Evolutionary conservation across 1,284 basidiomycete genomes (phyloP), one percentile per base, ranked within the genome.

Genomic region (Ustilago cynodontis): DNA sequence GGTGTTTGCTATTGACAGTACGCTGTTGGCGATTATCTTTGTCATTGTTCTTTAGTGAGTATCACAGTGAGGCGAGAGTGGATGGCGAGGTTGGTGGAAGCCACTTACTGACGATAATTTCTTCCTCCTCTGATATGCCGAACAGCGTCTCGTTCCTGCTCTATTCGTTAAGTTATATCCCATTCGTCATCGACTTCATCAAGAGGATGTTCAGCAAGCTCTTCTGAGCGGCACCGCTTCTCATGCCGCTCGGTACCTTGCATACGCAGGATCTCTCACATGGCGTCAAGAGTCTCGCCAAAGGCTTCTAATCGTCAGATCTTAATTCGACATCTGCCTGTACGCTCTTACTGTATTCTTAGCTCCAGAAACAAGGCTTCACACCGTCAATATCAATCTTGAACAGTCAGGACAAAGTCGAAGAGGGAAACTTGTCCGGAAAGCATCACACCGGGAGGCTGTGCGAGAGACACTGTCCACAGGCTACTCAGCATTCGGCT

Each of bases 11-110:
- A 69, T 83, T 22, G 63, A 47, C 5, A 77, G 65, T 31, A 66
- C 79, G 1, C 47, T 79, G 39, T 59, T 83, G 24, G 76, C 80
- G 10, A 73, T 83, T 54, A 53, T 83, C 63, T 82, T 82, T 61
- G 78, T 80, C 39, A 66, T 83, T 55, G 66, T 82, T 1, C 66
- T 83, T 29, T 83, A 81, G 81, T 82, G 70, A 70, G 74, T 73
- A 45, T 20, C 22, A 29, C 7, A 31, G 13, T 9, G 10, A 8
- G 20, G 31, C 14, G 24, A 41, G 6, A 13, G 6, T 10, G 39
- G n/a, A 26, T n/a, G 10, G 28, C 54, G n/a, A n/a, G n/a, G n/a
- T n/a, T 58, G 59, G 56, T 39, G 33, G 41, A 16, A 43, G 41
- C n/a, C 7, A n/a, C n/a, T 43, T 43, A 43, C 41, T 43, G 41